Base-by-base conservation (phyloP, 768 basidiomycete genomes). In the Mycena floridula region DNA sequence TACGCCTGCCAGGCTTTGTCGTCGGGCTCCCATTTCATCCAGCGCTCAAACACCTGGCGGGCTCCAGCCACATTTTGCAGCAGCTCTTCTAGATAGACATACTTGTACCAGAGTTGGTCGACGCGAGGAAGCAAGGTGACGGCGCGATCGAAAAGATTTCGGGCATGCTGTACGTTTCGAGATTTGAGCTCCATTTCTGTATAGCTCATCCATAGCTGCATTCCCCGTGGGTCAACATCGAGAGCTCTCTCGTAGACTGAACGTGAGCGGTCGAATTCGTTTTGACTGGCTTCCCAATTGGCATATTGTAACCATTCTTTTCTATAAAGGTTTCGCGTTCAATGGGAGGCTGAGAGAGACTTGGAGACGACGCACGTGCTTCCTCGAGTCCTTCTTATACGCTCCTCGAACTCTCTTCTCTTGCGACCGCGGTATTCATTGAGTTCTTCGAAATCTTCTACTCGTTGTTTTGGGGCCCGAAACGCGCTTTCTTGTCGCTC, bases 1-100 rank as follows among this genome's bases (percentile, higher is more conserved):
- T 95, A 98, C n/a, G 92, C 91, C 59, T 93, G 89, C 95, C 95
- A 99, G 3, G 95, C 93, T 70, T 97, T 97, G 77, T 98, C 96
- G 56, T 98, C 94, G 1, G 96, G 96, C 60, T 98, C 96, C 96
- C 96, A 98, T 52, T 90, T 80, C 92, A 98, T 95, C 96, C 96
- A 99, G 37, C 96, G 79, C 63, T 99, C 96, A 50, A 98, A 99
- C 44, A 98, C 91, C 60, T 98, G 95, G 7, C 96, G 82, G 2
- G 94, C 93, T 28, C 96, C 96, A 1, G 94, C 81, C 25, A 99
- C 85, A 58, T 99, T 98, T 56, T 94, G 87, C 11, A 99, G 77
- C 3, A 99, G 77, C 60, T 99, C 96, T 59, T 99, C 96, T 44
- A 99, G 80, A 64, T 96, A 97, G 47, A 99, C 95, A 45, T 97